phyloP scores from a whole-genome alignment of 176 grass and related monocot genomes.

The Triticum aestivum region IWGSC_CS_RefSeq_v2.1 NC_057803.1:742174398-742174897 shows the following conservation, averaged over 20 bases:
- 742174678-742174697: constrained; percentile 32
- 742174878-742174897: constrained; percentile 55
- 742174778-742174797: constrained; percentile 75
- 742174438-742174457: constrained; percentile 46
- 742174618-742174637: constrained; percentile 59
- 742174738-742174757: constrained; percentile 32
- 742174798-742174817: constrained; percentile 53
- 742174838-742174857: constrained; percentile 68
- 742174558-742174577: constrained; percentile 67
- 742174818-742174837: constrained; percentile 44
- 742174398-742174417: constrained; percentile 62
- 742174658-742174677: constrained; percentile 61
- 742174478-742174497: constrained; percentile 65
- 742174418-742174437: constrained; percentile 60
- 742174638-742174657: constrained; percentile 75
- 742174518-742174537: too few species aligned
- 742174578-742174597: constrained; percentile 68
- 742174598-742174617: constrained; percentile 43
- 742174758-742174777: constrained; percentile 35
- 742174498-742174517: constrained; percentile 47
- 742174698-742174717: constrained; percentile 64
- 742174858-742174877: constrained; percentile 62
- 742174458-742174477: constrained; percentile 44
- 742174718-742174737: constrained; percentile 41
- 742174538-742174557: constrained; percentile 56